Percentiles rank a stretch among this genome's conserved stretches.
Conservation (phyloP, 2,329 filamentous ascomycete genomes). For the Aspergillus clavatus region DNA sequence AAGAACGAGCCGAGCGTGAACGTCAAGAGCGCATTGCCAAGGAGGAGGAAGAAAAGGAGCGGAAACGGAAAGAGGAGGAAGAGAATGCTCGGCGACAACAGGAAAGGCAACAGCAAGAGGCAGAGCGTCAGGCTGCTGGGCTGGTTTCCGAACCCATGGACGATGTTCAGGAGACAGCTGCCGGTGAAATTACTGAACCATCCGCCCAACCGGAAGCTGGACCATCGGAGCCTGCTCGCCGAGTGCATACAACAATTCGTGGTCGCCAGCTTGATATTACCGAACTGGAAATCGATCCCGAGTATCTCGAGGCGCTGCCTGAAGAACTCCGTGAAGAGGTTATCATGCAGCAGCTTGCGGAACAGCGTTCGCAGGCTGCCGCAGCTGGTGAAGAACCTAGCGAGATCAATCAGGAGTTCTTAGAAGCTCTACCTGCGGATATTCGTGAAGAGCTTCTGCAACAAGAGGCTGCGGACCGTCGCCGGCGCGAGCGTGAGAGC, state of each 20-base stretch:
- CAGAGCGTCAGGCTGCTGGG: conserved; percentile 46
- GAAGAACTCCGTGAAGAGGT: conserved; percentile 96
- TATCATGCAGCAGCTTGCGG: conserved; percentile 81
- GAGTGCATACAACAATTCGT: conserved; percentile 76
- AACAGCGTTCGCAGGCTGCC: conserved; percentile 72
- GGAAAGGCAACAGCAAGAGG: conserved; percentile 61
- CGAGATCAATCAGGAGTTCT: conserved; percentile 80
- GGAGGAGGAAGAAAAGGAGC: conserved; percentile 69
- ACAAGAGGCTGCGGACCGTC: conserved; percentile 82
- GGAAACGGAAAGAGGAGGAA: conserved; percentile 62
- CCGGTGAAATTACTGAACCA: conserved; percentile 27
- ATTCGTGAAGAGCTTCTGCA: conserved; percentile 86
- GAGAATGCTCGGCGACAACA: conserved; percentile 58
- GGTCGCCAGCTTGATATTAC: conserved; percentile 91
- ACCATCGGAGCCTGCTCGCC: conserved; percentile 47
- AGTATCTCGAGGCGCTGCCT: conserved; percentile 93
- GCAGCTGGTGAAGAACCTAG: conserved; percentile 61
- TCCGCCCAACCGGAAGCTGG: conserved; percentile 42
- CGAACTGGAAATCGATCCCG: conserved; percentile 85
- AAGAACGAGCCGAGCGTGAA: conserved; percentile 57
- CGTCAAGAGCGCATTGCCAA: conserved; percentile 59
- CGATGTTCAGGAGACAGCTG: conserved; percentile 59
- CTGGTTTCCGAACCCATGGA: conserved; percentile 63
- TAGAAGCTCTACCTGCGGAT: conserved; percentile 86
- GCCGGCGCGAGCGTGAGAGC: conserved; percentile 80